Conservation (phyloP, 805 yeast genomes). For the Cyberlindnera mrakii region DNA sequence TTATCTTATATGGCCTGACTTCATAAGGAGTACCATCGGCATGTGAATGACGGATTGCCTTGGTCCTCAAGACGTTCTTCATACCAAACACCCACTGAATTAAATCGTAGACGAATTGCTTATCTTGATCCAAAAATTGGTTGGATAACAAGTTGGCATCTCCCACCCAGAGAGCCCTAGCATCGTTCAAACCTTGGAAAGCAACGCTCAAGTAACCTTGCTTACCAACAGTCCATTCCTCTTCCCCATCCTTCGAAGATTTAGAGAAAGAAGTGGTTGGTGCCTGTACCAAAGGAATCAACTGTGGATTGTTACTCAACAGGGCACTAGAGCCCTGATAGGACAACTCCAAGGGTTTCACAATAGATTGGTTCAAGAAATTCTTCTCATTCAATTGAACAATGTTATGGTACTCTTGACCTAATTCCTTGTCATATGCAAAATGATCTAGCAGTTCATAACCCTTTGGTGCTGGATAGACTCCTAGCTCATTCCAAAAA, state of each 20-base stretch:
- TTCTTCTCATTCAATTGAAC: slow-evolving; percentile 9
- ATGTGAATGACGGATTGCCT: slow-evolving; percentile 49
- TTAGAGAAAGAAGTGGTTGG: slow-evolving; percentile 58
- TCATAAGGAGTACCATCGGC: slow-evolving; percentile 37
- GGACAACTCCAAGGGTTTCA: slow-evolving; percentile 20
- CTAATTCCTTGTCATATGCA: slow-evolving; percentile 27
- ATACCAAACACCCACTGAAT: slow-evolving; percentile 72
- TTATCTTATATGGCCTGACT: slow-evolving; percentile 57
- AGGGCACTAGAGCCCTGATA: slow-evolving; percentile 62
- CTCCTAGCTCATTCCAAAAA: slow-evolving; percentile 75
- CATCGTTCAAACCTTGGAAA: slow-evolving; percentile 73
- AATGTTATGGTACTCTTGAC: slow-evolving; percentile 22
- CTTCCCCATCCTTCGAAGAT: slow-evolving; percentile 38
- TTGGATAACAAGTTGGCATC: slow-evolving; percentile 47
- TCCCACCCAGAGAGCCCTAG: slow-evolving; percentile 83
- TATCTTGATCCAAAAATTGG: slow-evolving; percentile 27
- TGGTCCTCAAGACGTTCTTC: slow-evolving; percentile 54
- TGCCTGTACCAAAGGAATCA: slow-evolving; percentile 67
- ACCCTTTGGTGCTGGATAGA: slow-evolving; percentile 75
- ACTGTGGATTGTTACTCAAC: slow-evolving; percentile 58
- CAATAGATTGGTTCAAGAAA: slow-evolving; percentile 17
- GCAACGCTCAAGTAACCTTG: slow-evolving; percentile 74
- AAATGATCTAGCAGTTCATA: slow-evolving; percentile 64
- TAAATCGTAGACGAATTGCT: slow-evolving; percentile 36
- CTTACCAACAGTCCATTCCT: slow-evolving; percentile 73